A percentile compares a stretch with the other conserved stretches of the same genome.
Evolutionary conservation across 345 rosid genomes (phyloP).

Genomic region (Dovyalis caffra): DNA sequence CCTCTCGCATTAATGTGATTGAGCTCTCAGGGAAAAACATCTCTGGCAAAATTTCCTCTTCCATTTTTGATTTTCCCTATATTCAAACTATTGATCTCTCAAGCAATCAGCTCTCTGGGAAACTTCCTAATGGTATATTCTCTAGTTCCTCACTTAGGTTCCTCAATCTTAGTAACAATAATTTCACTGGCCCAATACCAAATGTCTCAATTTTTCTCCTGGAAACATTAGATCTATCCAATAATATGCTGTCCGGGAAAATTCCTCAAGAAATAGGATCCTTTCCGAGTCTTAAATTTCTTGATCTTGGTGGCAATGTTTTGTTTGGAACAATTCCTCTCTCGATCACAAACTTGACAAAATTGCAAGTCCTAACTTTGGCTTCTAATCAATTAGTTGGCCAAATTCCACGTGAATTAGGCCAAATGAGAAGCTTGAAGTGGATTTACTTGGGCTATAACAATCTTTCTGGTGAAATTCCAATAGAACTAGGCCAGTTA

Average conservation of each 20-base stretch:
- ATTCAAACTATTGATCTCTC: conserved; percentile 61
- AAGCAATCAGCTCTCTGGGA: conserved; percentile 58
- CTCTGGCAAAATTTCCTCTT: conserved; percentile 49
- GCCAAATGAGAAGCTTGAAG: conserved; percentile 51
- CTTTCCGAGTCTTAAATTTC: conserved; percentile 47
- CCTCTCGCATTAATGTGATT: conserved; percentile 47
- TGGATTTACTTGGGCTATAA: conserved; percentile 92
- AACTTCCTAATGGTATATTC: conserved; percentile 48
- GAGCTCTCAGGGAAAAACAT: conserved; percentile 60
- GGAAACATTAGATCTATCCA: conserved; percentile 70
- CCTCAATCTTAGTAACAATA: conserved; percentile 84
- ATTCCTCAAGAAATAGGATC: conserved; percentile 52
- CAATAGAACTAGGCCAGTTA: conserved; percentile 55
- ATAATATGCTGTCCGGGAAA: conserved; percentile 69
- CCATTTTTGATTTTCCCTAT: conserved; percentile 52
- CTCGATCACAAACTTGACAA: conserved; percentile 45
- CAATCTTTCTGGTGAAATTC: conserved; percentile 78
- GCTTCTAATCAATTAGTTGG: conserved; percentile 81
- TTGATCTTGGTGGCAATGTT: conserved; percentile 87
- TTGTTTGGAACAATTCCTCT: conserved; percentile 59
- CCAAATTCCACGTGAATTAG: conserved; percentile 47
- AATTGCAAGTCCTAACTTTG: conserved; percentile 59
- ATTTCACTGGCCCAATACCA: conserved; percentile 69
- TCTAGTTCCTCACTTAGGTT: conserved; percentile 45
- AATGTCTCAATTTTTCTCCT: conserved; percentile 30